phyloP scores from a whole-genome alignment of 306 rosid genomes.

The Cucurbita ficifolia region DNA sequence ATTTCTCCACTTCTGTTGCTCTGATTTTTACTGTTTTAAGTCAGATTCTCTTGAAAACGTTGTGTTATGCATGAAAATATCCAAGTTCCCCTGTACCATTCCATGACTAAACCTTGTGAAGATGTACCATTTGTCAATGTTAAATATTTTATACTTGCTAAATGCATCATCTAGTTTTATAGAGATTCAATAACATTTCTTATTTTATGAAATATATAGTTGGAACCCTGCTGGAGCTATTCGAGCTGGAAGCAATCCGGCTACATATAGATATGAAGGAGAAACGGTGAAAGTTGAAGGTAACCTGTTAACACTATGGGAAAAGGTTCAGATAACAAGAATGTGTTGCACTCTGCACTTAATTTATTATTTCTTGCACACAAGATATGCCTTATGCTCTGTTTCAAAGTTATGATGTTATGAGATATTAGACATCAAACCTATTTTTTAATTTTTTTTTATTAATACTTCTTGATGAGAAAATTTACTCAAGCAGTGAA shows the following conservation, averaged over 20 bases:
- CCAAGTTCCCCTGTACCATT: neutral
- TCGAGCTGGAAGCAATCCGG: slow-evolving; percentile 79
- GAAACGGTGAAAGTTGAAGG: slow-evolving; percentile 67
- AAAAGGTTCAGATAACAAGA: neutral
- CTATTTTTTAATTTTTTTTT: neutral
- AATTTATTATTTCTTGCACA: neutral
- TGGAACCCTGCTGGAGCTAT: slow-evolving; percentile 95
- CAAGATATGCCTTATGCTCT: neutral
- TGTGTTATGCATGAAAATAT: neutral
- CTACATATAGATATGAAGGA: slow-evolving; percentile 52
- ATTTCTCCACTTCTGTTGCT: neutral
- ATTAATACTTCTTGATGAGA: neutral
- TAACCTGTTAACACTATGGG: slow-evolving; percentile 21
- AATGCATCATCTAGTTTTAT: neutral
- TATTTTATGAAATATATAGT: slow-evolving; percentile 30
- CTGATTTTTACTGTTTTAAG: neutral
- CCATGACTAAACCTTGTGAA: neutral
- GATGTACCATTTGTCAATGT: neutral
- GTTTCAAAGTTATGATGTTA: neutral
- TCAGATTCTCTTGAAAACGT: neutral
- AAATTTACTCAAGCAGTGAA: neutral
- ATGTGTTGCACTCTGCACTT: neutral
- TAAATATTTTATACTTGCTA: neutral
- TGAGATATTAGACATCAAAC: neutral
- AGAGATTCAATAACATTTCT: slow-evolving; percentile 12